Base-by-base conservation (phyloP, 2,329 filamentous ascomycete species). In the Ophiobolus disseminans region DNA sequence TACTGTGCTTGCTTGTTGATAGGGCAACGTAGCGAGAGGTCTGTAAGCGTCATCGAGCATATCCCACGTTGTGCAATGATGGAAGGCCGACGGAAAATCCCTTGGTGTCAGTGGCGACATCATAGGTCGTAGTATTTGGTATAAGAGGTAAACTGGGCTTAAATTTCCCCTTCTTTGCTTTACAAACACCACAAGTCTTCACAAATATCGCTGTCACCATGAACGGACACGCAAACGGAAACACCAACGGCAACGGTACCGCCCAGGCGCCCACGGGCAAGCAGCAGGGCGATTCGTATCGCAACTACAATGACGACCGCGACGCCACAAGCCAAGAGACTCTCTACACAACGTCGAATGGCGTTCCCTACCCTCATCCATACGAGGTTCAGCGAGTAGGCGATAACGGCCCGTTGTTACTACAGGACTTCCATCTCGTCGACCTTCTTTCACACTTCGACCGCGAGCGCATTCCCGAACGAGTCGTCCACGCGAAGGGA, bases 301-400 rank as follows among this genome's bases (percentile, higher is more conserved):
- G 73, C 48, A 69, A 74, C 57, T 80, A 80, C 57, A 64, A 63
- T 40, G 76, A 76, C 25, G 78, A 80, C 57, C 72, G 76, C 40
- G 73, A 76, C 34, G 66, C 76, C 10, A 65, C 68, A 7, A 70
- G 75, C 3, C 63, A 78, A 48, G 72, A 80, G 40, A 74, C 75
- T 11, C 51, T 81, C 11, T 86, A 86, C 68, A 75, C 79, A 22
- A 81, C 82, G 34, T 79, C 77, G 69, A 85, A 83, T 66, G 81
- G 81, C 45, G 77, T 75, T 1, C 82, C 83, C 1, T 76, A 82
- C 57, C 75, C 82, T 7, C 82, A 86, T 55, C 81, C 82, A 1
- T 84, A 85, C 58, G 82, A 83, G 60, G 63, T 77, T 0, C 82
- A 85, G 68, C 73, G 82, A 21, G 78, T 74, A 3, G 82, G 82